Evolutionary conservation across 768 basidiomycete genomes (phyloP).

Genomic region (Russula dissimulans): DNA sequence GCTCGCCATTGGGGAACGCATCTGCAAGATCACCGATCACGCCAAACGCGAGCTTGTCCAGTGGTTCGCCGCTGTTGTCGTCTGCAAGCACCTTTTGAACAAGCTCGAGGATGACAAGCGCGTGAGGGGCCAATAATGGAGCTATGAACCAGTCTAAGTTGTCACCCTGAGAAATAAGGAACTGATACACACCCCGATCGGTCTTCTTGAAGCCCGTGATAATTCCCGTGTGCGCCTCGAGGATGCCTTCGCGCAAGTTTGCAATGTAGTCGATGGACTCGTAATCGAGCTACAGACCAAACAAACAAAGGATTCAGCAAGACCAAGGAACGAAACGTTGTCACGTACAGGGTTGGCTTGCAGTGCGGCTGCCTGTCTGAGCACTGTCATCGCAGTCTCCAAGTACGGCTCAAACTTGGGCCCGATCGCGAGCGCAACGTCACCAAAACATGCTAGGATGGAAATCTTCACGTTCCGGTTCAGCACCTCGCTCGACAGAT

Average conservation of each 20-base stretch:
- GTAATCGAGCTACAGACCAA: constrained; percentile 53
- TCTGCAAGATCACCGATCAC: constrained; percentile 92
- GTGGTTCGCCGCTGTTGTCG: constrained; percentile 75
- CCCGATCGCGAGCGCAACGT: constrained; percentile 90
- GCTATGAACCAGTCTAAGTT: constrained; percentile 24
- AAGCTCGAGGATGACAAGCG: constrained; percentile 68
- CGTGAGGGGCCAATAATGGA: constrained; percentile 56
- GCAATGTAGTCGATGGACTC: constrained; percentile 90
- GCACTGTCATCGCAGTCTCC: constrained; percentile 81
- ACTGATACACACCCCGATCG: constrained; percentile 46
- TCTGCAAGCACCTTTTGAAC: constrained; percentile 67
- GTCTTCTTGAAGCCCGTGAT: constrained; percentile 85
- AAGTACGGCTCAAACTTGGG: constrained; percentile 81
- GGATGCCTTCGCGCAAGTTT: constrained; percentile 84
- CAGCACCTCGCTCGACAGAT: constrained; percentile 82
- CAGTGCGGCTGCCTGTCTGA: constrained; percentile 83
- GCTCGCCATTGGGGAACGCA: constrained; percentile 68
- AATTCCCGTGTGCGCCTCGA: constrained; percentile 95
- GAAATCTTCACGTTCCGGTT: constrained; percentile 94
- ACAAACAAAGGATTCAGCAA: constrained; percentile 1
- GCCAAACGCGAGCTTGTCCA: constrained; percentile 70
- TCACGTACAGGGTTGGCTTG: constrained; percentile 74
- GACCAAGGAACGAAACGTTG: neutral
- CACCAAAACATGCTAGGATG: constrained; percentile 93
- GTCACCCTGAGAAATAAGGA: neutral